A percentile compares a stretch with the other conserved stretches of the same genome.
Conservation (phyloP, 495 filamentous ascomycete genomes). For the Cladorrhinum samala region DNA sequence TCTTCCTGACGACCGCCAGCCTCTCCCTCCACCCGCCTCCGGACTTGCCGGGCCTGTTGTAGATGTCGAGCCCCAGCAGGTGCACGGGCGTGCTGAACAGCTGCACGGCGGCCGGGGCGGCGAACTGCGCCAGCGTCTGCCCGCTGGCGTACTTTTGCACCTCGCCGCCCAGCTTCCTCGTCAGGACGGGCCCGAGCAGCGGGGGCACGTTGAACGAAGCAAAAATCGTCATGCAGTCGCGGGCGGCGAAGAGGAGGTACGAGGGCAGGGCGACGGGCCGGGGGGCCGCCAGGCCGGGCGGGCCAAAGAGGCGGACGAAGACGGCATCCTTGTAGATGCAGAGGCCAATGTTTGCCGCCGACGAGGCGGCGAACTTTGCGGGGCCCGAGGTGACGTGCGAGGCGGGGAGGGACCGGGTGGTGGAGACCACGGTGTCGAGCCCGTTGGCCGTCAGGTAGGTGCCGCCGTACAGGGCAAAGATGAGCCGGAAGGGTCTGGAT, state of each 20-base stretch:
- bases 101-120: conserved; percentile 76
- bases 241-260: conserved; percentile 72
- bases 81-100: conserved; percentile 80
- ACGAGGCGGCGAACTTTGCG: conserved; percentile 77
- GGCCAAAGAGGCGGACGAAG: conserved; percentile 78
- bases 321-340: conserved; percentile 90
- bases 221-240: conserved; percentile 90
- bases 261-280: conserved; percentile 55
- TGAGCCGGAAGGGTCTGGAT: conserved; percentile 76
- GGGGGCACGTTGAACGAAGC: conserved; percentile 88
- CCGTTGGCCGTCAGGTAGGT: conserved; percentile 89
- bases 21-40: conserved; percentile 51
- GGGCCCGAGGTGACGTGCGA: conserved; percentile 61
- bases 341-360: conserved; percentile 78
- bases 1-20: conserved; percentile 56
- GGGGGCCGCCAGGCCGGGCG: conserved; percentile 37
- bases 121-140: conserved; percentile 67
- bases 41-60: conserved; percentile 56
- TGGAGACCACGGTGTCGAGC: conserved; percentile 75
- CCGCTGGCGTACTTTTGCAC: conserved; percentile 33
- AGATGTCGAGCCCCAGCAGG: conserved; percentile 80
- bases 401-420: conserved; percentile 49
- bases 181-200: conserved; percentile 61
- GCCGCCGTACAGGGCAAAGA: conserved; percentile 81
- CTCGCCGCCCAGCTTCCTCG: conserved; percentile 47